A percentile compares a stretch with the other conserved stretches of the same genome.
Evolutionary conservation across 176 grass and related monocot genomes (phyloP).

Genomic region (Microstegium vimineum): DNA sequence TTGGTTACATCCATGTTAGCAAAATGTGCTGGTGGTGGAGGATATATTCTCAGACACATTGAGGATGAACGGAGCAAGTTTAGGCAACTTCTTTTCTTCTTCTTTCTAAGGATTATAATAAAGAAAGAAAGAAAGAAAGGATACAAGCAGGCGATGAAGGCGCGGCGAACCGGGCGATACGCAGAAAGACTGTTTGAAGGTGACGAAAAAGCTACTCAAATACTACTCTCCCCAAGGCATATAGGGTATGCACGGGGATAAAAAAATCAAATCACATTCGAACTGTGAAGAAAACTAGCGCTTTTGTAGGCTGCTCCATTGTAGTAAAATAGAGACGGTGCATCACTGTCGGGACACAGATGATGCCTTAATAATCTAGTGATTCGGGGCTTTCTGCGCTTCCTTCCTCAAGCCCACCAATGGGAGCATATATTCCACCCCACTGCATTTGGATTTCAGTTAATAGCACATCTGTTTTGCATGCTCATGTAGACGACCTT

Average conservation of each 20-base stretch:
- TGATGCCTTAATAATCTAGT: neutral
- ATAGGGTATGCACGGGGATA: neutral
- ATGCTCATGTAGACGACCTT: neutral
- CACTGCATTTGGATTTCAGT: neutral
- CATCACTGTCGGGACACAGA: neutral
- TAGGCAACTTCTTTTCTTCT: neutral
- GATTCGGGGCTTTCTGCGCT: conserved; percentile 1
- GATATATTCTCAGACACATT: conserved; percentile 15
- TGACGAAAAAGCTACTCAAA: conserved; percentile 6
- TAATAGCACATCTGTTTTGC: conserved; percentile 22
- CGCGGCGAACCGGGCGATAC: neutral
- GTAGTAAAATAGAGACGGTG: neutral
- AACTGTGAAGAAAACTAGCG: neutral
- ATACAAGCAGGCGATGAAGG: neutral
- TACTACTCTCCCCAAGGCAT: neutral
- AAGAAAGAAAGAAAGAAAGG: no score
- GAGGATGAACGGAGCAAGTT: neutral
- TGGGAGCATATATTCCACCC: conserved; percentile 23
- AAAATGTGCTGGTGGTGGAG: conserved; percentile 23
- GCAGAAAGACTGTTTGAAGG: neutral
- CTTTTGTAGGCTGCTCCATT: neutral
- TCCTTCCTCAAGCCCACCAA: neutral
- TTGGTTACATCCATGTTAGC: neutral
- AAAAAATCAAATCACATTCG: neutral
- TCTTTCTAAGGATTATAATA: neutral